These are phyloP conservation scores for Penicillium salamii DNA, from an alignment of 495 filamentous ascomycete species.

Conservation along the genomic window DNA sequence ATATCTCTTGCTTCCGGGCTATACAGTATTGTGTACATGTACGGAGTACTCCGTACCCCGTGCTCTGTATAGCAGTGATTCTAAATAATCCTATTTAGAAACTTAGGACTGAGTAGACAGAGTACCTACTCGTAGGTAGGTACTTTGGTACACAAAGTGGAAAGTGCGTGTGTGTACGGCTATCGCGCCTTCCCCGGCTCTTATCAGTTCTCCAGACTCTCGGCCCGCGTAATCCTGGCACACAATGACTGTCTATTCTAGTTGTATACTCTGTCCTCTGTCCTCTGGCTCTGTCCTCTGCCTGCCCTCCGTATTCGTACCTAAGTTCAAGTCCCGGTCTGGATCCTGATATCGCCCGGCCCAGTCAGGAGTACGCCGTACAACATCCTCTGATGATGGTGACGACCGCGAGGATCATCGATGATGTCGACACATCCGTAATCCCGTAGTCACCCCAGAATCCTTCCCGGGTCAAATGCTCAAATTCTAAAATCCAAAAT, in stretches of 20 bases:
- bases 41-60: no score
- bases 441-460: constrained; percentile 24
- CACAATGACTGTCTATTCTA: no score
- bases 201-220: not conserved
- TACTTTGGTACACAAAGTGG: constrained; percentile 7
- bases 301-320: no score
- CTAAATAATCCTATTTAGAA: no score
- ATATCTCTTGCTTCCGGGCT: no score
- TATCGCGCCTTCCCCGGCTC: constrained; percentile 21
- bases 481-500: not conserved
- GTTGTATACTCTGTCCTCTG: no score
- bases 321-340: no score
- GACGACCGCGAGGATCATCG: constrained; percentile 25
- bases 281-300: no score
- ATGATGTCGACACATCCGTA: constrained; percentile 29
- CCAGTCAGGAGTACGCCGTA: not conserved
- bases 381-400: constrained; percentile 1
- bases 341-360: not conserved
- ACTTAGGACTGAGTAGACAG: no score
- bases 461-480: constrained; percentile 15
- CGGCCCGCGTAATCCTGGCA: not conserved
- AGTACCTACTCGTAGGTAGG: not conserved
- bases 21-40: no score
- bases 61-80: no score
- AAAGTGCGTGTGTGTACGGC: constrained; percentile 25